phyloP scores from a whole-genome alignment of 345 rosid species.

The Eucalyptus tenuipes region DNA sequence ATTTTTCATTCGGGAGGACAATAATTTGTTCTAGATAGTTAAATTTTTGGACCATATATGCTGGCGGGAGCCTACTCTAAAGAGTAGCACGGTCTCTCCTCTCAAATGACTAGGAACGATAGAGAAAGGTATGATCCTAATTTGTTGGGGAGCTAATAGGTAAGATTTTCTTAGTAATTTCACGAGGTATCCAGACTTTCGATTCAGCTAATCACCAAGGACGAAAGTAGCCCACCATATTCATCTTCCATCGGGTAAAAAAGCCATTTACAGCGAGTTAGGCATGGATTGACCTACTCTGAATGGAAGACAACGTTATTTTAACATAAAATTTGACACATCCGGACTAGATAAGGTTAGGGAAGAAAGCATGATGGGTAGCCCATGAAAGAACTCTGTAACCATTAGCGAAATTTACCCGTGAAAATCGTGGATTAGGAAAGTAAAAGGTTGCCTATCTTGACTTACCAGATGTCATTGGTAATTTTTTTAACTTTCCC shows the following conservation, averaged over 20 bases:
- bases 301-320: not conserved
- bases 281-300: not conserved
- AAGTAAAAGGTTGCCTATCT: not conserved
- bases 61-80: not conserved
- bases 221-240: not conserved
- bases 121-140: not conserved
- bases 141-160: not conserved
- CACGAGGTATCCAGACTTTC: not conserved
- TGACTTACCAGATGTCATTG: not conserved
- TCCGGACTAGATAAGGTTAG: not conserved
- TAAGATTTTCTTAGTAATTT: not conserved
- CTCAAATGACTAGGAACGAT: not conserved
- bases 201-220: not conserved
- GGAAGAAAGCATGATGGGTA: not conserved
- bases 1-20: not conserved
- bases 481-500: not conserved
- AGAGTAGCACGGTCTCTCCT: not conserved
- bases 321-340: not conserved
- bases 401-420: not conserved
- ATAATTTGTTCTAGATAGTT: not conserved
- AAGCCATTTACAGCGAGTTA: not conserved
- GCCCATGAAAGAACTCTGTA: not conserved
- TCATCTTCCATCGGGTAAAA: not conserved
- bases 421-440: not conserved
- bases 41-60: not conserved